phyloP scores from a whole-genome alignment of 139 green algal species.

The Pycnococcus provasolii region DNA sequence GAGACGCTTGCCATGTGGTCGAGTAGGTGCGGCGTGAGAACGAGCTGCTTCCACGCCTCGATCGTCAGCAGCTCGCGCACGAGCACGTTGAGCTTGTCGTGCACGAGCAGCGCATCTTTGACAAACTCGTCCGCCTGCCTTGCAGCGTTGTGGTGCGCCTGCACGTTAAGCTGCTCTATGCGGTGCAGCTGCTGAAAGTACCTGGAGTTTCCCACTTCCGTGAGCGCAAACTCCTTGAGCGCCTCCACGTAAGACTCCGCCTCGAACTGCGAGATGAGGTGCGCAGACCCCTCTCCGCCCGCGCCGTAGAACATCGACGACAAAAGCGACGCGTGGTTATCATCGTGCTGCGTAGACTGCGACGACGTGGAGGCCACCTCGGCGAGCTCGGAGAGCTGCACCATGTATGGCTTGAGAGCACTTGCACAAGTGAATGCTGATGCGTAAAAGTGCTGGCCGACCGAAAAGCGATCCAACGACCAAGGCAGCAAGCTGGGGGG shows the following conservation, averaged over 20 bases:
- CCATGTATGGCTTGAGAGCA: no score
- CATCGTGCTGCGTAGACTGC: no score
- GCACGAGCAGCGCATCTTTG: conserved; percentile 56
- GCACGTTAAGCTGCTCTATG: conserved; percentile 52
- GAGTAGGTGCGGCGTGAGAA: conserved; percentile 15
- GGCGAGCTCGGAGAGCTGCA: no score
- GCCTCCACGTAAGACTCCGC: conserved; percentile 43
- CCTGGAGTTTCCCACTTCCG: conserved; percentile 43
- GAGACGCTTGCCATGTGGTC: no score
- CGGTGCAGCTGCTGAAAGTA: conserved; percentile 51
- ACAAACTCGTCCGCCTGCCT: conserved; percentile 74
- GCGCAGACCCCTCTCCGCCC: no score
- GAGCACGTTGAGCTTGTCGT: conserved; percentile 55
- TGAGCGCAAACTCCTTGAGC: conserved; percentile 35
- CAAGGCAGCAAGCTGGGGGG: no score
- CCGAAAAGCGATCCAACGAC: no score
- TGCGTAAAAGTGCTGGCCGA: no score
- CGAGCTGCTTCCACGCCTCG: conserved; percentile 63
- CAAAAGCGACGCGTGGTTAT: no score
- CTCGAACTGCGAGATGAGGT: conserved; percentile 20
- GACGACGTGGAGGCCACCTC: no score
- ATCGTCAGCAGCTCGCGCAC: conserved; percentile 60
- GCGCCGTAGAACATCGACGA: no score
- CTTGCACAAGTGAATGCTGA: no score
- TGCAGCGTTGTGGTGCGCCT: conserved; percentile 67